A percentile compares a stretch with the other conserved stretches of the same genome.
Evolutionary conservation across 306 rosid species (phyloP).

Genomic region (Astragalus membranaceus): DNA sequence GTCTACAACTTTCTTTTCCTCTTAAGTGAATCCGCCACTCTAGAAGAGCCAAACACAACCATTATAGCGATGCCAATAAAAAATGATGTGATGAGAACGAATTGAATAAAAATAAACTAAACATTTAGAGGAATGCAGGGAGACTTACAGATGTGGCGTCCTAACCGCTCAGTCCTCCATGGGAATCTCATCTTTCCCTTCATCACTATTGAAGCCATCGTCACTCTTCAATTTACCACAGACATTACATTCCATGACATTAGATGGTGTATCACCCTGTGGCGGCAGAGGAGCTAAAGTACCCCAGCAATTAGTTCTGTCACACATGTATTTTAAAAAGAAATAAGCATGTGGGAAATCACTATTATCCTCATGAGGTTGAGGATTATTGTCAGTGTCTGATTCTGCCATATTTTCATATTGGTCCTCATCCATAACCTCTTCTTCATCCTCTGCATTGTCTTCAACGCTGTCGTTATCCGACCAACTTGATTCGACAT

Average conservation of each 20-base stretch:
- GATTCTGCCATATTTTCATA: conserved; percentile 35
- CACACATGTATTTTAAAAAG: conserved; percentile 66
- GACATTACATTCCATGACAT: conserved; percentile 66
- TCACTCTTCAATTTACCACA: conserved; percentile 52
- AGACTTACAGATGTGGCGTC: conserved; percentile 19
- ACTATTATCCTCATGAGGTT: conserved; percentile 18
- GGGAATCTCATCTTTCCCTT: conserved; percentile 27
- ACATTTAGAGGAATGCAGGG: not conserved
- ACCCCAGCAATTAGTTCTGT: conserved; percentile 57
- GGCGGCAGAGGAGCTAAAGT: conserved; percentile 73
- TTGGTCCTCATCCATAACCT: conserved; percentile 42
- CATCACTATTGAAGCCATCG: conserved; percentile 15
- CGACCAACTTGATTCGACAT: conserved; percentile 66
- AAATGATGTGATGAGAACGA: not conserved
- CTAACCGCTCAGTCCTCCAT: conserved; percentile 37
- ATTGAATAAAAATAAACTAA: not conserved
- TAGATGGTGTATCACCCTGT: conserved; percentile 28
- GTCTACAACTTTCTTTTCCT: not conserved
- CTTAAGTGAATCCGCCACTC: not conserved
- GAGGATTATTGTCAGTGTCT: conserved; percentile 15
- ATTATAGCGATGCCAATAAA: not conserved
- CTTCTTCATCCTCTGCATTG: conserved; percentile 35
- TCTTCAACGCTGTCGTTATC: conserved; percentile 42
- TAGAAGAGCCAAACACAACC: not conserved
- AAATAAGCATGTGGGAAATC: conserved; percentile 84